Conservation (phyloP, 2,329 filamentous ascomycete species). For the Scedosporium apiospermum region DNA sequence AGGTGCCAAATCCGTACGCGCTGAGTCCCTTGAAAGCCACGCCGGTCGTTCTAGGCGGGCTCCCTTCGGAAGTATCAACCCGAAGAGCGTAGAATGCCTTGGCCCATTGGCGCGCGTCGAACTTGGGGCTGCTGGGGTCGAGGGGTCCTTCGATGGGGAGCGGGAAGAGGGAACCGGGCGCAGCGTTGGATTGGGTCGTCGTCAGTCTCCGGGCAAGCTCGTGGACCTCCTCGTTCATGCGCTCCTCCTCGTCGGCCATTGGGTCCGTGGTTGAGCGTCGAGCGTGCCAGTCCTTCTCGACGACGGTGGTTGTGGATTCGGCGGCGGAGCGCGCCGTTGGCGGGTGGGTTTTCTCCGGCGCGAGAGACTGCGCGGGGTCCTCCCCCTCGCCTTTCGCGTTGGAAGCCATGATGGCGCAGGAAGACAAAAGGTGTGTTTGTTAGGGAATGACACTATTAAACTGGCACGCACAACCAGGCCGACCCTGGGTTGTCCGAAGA, state of each 20-base stretch:
- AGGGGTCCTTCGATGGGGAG: slow-evolving; percentile 17
- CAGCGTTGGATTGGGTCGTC: slow-evolving; percentile 16
- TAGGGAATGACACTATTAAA: too few species aligned
- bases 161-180: slow-evolving; percentile 18
- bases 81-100: slow-evolving; percentile 23
- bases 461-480: too few species aligned
- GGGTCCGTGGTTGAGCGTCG: background rate
- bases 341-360: background rate
- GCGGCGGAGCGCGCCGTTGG: background rate
- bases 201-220: slow-evolving; percentile 20
- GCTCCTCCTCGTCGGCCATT: background rate
- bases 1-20: slow-evolving; percentile 30
- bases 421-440: slow-evolving; percentile 19
- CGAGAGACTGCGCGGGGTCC: background rate
- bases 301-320: background rate
- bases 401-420: background rate
- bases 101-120: slow-evolving; percentile 33
- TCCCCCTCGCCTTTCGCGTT: background rate
- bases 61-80: slow-evolving; percentile 16
- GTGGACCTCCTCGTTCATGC: slow-evolving; percentile 14
- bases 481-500: too few species aligned
- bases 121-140: slow-evolving; percentile 28
- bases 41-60: slow-evolving; percentile 21
- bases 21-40: slow-evolving; percentile 32
- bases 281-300: background rate